phyloP scores from a whole-genome alignment of 495 filamentous ascomycete species.

The Neurospora sp. region DNA sequence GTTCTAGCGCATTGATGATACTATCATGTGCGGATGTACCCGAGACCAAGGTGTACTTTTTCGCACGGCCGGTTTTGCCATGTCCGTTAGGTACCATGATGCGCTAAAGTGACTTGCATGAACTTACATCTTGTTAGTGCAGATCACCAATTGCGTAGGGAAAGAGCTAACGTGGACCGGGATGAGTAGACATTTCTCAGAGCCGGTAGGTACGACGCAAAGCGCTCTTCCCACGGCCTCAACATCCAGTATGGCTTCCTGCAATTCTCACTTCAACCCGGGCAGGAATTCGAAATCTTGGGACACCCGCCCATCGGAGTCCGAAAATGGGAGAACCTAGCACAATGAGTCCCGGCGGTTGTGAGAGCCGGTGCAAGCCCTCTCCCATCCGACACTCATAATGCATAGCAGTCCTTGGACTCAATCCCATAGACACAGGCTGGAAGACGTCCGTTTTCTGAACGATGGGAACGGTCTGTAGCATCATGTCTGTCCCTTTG shows the following conservation, averaged over 20 bases:
- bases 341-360: background rate
- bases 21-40: background rate
- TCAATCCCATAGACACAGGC: background rate
- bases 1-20: background rate
- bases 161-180: background rate
- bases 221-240: background rate
- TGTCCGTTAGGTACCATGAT: background rate
- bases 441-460: background rate
- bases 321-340: background rate
- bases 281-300: background rate
- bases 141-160: background rate
- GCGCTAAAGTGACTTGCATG: background rate
- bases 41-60: background rate
- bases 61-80: background rate
- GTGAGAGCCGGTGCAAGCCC: background rate
- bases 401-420: background rate
- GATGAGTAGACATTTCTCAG: background rate
- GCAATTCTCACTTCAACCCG: background rate
- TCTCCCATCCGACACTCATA: background rate
- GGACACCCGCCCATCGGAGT: background rate
- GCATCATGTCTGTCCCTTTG: background rate
- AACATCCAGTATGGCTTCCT: background rate
- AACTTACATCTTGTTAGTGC: background rate
- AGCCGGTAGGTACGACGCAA: background rate
- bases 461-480: background rate